Base-by-base conservation (phyloP, 2,329 filamentous ascomycete genomes). In the Colletotrichum sidae region DNA sequence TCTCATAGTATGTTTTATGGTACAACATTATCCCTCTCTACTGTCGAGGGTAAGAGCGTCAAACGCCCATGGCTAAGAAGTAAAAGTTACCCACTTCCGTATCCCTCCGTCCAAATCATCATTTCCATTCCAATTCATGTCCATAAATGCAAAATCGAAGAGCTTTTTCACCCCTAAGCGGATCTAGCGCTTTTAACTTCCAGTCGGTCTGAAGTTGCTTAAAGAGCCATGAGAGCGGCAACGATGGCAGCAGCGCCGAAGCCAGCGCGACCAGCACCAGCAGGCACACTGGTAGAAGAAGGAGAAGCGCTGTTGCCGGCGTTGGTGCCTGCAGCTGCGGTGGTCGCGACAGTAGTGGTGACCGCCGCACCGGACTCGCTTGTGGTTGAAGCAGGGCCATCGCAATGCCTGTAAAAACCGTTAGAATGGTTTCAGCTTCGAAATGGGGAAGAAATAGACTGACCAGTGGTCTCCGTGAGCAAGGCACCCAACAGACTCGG, bases 251-350 rank as follows among this genome's bases (percentile, higher is more conserved):
- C 67, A 10, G 65, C 67, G 4, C 60, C 64, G 37, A 55, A 52
- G 0, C 55, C 59, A 2, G 45, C 65, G 11, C 44, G 60, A 13
- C 50, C 67, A 33, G 59, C 67, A 8, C 60, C 67, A 11, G 60
- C 60, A 2, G 64, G 44, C 9, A 65, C 49, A 10, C 38, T 55
- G 9, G 62, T 61, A 6, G 39, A 5, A 6, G 67, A 76, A 75
- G 80, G 8, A 74, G 78, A 69, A 89, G 90, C 2, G 88, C 87
- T 33, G 17, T 42, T 12, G 10, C 13, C 55, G 3, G 33, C 38
- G 12, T 49, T 46, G 25, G 58, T 49, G 42, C 49, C 35, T 8
- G 56, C 51, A 34, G 47, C 56, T 38, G 25, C 53, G 45, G 53
- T 60, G 10, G 47, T 46, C 41, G 44, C 51, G 11, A 54, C 42